phyloP scores from a whole-genome alignment of 805 yeast species.

The Wickerhamiella qilinensis region DNA sequence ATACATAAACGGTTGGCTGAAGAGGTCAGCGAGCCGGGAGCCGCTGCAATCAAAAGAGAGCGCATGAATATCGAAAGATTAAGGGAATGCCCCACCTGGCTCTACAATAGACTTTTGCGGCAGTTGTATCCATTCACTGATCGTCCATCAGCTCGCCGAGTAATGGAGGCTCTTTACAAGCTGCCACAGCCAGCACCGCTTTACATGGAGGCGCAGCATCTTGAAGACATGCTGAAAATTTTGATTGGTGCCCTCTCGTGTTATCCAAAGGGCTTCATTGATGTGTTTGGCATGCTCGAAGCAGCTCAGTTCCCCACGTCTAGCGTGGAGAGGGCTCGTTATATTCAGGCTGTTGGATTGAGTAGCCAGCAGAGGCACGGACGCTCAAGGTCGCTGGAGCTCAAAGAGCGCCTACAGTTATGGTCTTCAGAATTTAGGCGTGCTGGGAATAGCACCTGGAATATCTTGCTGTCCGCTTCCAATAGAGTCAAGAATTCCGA shows the following conservation, averaged over 20 bases:
- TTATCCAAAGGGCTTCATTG: neutral
- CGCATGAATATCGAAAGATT: neutral
- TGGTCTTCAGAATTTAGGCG: no score
- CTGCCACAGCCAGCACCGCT: constrained; percentile 5
- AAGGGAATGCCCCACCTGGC: neutral
- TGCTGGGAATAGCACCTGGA: no score
- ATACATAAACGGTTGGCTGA: neutral
- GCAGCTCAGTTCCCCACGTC: neutral
- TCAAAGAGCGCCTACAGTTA: no score
- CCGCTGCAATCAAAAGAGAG: neutral
- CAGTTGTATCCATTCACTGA: neutral
- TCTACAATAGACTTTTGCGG: constrained; percentile 1
- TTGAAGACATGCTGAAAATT: constrained; percentile 3
- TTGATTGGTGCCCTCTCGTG: neutral
- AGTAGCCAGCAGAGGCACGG: no score
- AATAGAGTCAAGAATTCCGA: no score
- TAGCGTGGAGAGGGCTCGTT: constrained; percentile 1
- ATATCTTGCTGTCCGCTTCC: no score
- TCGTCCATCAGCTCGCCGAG: neutral
- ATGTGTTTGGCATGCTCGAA: constrained; percentile 1
- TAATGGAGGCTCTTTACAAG: neutral
- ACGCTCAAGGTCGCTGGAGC: no score
- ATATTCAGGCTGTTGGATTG: no score
- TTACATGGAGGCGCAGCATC: constrained; percentile 1
- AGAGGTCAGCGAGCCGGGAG: neutral